These are phyloP conservation scores for Berberis vulgaris DNA, from an alignment of 164 flowering plant genomes.

Conservation along the genomic window DNA sequence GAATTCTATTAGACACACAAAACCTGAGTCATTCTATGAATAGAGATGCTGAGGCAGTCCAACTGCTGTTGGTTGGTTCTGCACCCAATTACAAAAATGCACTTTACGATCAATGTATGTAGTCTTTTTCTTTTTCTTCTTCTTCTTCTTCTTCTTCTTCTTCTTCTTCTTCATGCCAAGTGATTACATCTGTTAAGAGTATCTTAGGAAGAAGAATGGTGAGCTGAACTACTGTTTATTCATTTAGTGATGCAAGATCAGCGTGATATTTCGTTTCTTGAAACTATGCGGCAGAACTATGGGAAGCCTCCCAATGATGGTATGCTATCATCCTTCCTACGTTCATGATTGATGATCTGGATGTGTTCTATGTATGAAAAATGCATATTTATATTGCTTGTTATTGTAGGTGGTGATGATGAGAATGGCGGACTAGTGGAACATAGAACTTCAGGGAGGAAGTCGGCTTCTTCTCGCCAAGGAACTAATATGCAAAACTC, in stretches of 20 bases:
- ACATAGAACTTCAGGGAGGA: conserved; percentile 21
- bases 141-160: no score
- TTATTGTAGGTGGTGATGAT: conserved; percentile 15
- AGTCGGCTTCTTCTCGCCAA: conserved; percentile 18
- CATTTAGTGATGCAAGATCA: conserved; percentile 50
- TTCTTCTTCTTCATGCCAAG: no score
- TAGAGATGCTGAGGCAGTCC: conserved; percentile 71
- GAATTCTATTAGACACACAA: conserved; percentile 57
- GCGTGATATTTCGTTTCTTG: conserved; percentile 31
- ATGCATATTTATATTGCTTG: neutral
- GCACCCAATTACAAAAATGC: conserved; percentile 42
- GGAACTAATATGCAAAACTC: conserved; percentile 11
- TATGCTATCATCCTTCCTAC: conserved; percentile 14
- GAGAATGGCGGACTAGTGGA: conserved; percentile 15
- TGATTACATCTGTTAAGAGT: no score
- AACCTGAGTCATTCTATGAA: conserved; percentile 40
- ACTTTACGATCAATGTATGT: conserved; percentile 49
- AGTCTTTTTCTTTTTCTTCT: neutral
- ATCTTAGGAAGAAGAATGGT: no score
- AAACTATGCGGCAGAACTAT: conserved; percentile 35
- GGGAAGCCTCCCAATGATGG: conserved; percentile 42
- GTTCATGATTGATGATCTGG: no score
- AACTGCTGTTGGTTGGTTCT: conserved; percentile 52
- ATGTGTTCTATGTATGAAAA: no score
- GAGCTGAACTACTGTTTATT: no score